Evolutionary conservation across 1,284 basidiomycete genomes (phyloP).

Genomic region (Caloboletus inedulis): DNA sequence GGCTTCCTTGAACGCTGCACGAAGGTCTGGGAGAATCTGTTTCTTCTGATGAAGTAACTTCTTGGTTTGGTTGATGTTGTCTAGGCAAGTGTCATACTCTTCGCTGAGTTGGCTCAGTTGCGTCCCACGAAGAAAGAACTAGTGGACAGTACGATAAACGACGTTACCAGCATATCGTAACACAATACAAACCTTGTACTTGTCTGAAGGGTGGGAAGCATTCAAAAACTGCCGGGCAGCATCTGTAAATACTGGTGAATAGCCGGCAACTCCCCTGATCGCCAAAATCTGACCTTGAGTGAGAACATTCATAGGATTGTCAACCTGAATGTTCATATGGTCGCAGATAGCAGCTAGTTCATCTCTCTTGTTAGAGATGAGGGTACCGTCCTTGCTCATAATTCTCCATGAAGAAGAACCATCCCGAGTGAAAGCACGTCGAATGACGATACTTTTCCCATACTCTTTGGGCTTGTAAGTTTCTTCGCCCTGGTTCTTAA

Average conservation of each 20-base stretch:
- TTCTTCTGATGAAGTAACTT: slow-evolving; percentile 66
- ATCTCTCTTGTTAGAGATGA: slow-evolving; percentile 78
- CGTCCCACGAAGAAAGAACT: slow-evolving; percentile 96
- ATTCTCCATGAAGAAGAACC: slow-evolving; percentile 84
- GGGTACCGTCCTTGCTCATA: slow-evolving; percentile 62
- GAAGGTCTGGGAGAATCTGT: slow-evolving; percentile 73
- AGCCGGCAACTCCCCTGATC: not conserved
- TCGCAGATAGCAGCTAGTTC: slow-evolving; percentile 87
- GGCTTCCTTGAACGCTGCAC: slow-evolving; percentile 57
- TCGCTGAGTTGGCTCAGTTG: slow-evolving; percentile 85
- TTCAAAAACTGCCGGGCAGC: slow-evolving; percentile 76
- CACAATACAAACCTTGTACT: slow-evolving; percentile 70
- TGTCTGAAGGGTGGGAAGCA: slow-evolving; percentile 78
- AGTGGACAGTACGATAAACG: slow-evolving; percentile 4
- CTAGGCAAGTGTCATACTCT: slow-evolving; percentile 78
- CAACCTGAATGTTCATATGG: slow-evolving; percentile 95
- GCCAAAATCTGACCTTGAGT: slow-evolving; percentile 66
- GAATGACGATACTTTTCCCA: slow-evolving; percentile 82
- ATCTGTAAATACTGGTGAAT: slow-evolving; percentile 30
- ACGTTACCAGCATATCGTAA: not conserved
- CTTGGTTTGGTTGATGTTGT: slow-evolving; percentile 66
- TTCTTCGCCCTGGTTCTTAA: slow-evolving; percentile 89
- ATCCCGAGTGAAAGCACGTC: slow-evolving; percentile 75
- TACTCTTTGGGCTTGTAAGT: slow-evolving; percentile 84
- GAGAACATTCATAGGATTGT: slow-evolving; percentile 94